These are phyloP conservation scores for Exsudoporus floridanus DNA, from an alignment of 1,284 basidiomycete genomes.

Conservation along the genomic window DNA sequence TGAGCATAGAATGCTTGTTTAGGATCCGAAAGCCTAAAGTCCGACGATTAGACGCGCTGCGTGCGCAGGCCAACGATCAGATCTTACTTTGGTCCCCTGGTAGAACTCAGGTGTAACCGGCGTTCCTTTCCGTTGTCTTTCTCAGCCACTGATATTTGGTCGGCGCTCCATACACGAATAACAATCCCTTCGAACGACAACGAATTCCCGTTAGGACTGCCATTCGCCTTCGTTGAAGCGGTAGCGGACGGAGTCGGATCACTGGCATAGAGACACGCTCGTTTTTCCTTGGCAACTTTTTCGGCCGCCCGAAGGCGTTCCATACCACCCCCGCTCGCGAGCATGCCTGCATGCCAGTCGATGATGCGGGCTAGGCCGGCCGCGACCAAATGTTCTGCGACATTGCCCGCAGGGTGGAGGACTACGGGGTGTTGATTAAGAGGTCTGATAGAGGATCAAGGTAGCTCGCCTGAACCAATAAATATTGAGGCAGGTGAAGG, in stretches of 20 bases:
- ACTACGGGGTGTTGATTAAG: slow-evolving; percentile 42
- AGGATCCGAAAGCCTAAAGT: slow-evolving; percentile 68
- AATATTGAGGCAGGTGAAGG: slow-evolving; percentile 78
- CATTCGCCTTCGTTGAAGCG: slow-evolving; percentile 46
- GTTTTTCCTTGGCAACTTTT: slow-evolving; percentile 81
- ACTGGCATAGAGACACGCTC: slow-evolving; percentile 76
- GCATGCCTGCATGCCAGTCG: slow-evolving; percentile 97
- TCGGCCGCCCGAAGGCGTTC: slow-evolving; percentile 86
- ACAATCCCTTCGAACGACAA: slow-evolving; percentile 82
- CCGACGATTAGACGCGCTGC: slow-evolving; percentile 8
- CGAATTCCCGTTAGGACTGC: slow-evolving; percentile 20
- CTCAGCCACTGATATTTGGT: slow-evolving; percentile 83
- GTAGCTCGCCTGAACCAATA: slow-evolving; percentile 76
- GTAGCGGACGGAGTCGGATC: slow-evolving; percentile 34
- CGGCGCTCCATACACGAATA: slow-evolving; percentile 87
- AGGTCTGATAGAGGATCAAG: background rate
- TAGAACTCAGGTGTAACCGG: slow-evolving; percentile 86
- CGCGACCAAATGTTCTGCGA: slow-evolving; percentile 85
- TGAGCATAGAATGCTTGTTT: slow-evolving; percentile 88
- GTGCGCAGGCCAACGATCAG: background rate
- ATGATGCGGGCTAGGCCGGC: slow-evolving; percentile 89
- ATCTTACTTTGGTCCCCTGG: slow-evolving; percentile 78
- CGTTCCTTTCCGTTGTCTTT: slow-evolving; percentile 76
- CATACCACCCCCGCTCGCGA: slow-evolving; percentile 78
- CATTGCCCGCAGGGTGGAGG: slow-evolving; percentile 90